Base-by-base conservation (phyloP, 1,139 yeast genomes). In the Hemisphaericaspora lyxosophila region DNA sequence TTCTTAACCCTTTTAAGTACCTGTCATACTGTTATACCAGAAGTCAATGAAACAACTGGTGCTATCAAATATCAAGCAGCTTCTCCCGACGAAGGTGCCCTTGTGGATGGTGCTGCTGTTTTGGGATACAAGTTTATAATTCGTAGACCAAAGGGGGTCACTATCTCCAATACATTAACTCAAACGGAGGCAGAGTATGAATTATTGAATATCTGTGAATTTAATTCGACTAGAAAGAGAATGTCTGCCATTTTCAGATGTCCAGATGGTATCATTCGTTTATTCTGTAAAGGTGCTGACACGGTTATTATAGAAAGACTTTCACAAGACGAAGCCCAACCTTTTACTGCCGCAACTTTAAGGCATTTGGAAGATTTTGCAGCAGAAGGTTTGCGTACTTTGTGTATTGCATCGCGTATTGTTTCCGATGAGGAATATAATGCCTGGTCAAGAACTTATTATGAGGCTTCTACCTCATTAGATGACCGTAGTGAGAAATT, bases 21-120 rank as follows among this genome's bases (percentile, higher is more conserved):
- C 0, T 94, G 98, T 59, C 99, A 94, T 56, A 94, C 99, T 0
- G 99, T 94, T 33, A 94, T 94, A 46, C 98, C 98, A 0, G 98
- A 94, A 59, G 71, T 76, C 13, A 75, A 74, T 43, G 82, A 73
- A 2, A 52, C 56, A 1, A 75, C 77, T 38, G 85, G 85, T 0
- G 12, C 27, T 13, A 83, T 92, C 48, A 90, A 87, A 58, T 94
- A 94, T 57, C 98, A 94, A 64, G 98, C 99, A 1, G 97, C 98
- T 0, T 90, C 97, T 2, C 98, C 98, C 1, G 99, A 94, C 64
- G 98, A 94, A 68, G 98, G 98, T 40, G 99, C 99, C 0, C 70
- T 94, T 46, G 99, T 94, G 3, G 90, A 92, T 52, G 98, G 98
- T 42, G 98, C 97, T 14, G 94, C 67, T 0, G 73, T 71, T 52